Conservation (phyloP, 306 rosid genomes). For the Cyclanthera cordifolia region DNA sequence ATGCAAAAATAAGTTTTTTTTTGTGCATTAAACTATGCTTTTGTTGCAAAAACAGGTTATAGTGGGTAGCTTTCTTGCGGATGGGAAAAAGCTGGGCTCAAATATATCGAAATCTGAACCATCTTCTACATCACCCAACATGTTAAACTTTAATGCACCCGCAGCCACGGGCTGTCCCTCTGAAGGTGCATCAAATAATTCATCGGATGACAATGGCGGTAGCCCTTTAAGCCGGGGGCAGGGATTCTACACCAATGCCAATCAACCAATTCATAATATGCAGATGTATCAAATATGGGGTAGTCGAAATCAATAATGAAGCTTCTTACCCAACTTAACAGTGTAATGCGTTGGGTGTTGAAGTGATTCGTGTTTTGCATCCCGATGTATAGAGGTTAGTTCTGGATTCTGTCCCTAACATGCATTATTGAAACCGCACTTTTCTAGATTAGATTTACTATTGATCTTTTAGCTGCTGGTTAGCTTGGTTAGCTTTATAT, state of each 20-base stretch:
- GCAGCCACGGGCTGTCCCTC: constrained; percentile 43
- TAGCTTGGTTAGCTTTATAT: constrained; percentile 10
- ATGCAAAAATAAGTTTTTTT: background rate
- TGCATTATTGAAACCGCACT: background rate
- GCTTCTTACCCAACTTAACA: constrained; percentile 16
- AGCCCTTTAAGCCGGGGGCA: constrained; percentile 39
- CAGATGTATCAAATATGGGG: constrained; percentile 51
- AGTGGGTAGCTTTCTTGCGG: constrained; percentile 57
- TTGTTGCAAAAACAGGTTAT: constrained; percentile 37
- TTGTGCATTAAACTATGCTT: background rate
- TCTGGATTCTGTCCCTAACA: constrained; percentile 13
- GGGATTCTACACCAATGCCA: constrained; percentile 31
- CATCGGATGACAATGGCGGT: constrained; percentile 55
- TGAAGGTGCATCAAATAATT: constrained; percentile 51
- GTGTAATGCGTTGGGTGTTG: constrained; percentile 24
- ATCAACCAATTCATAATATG: constrained; percentile 43
- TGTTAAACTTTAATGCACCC: constrained; percentile 43
- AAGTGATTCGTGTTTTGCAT: constrained; percentile 17
- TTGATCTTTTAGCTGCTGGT: constrained; percentile 10
- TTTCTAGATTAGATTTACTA: constrained; percentile 11
- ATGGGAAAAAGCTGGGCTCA: constrained; percentile 40
- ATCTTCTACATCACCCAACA: constrained; percentile 37
- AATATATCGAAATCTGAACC: constrained; percentile 31
- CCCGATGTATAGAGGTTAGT: constrained; percentile 14
- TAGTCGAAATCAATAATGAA: constrained; percentile 54